Evolutionary conservation across 495 filamentous ascomycete species (phyloP), one percentile per base, ranked within the genome.

Genomic region (Neurospora sublineolata): DNA sequence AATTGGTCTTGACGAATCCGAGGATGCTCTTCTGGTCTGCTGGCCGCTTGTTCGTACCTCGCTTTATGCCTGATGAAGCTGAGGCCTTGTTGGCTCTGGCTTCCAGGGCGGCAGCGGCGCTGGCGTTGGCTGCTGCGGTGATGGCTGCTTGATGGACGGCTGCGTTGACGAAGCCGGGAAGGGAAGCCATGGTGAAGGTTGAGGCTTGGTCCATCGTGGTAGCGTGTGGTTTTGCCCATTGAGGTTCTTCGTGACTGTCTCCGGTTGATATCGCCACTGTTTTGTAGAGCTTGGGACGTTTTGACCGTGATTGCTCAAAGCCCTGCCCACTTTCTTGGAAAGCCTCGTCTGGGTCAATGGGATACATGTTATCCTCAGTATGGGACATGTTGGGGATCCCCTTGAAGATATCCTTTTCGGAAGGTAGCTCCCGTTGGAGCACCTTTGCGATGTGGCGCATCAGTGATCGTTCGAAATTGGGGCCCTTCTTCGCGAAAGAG

Each of bases 181-280:
- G 76, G 3, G 77, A 42, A 5, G 83, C 78, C 16, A 82, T 76
- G 8, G 83, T 84, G 70, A 84, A 86, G 16, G 69, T 76, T 14
- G 78, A 72, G 1, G 80, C 78, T 37, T 79, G 77, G 30, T 86
- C 82, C 83, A 86, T 84, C 4, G 84, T 85, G 7, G 84, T 86
- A 8, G 75, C 71, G 67, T 83, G 82, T 10, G 73, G 75, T 20
- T 71, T 79, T 16, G 69, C 52, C 77, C 79, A 80, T 1, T 70
- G 58, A 0, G 72, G 77, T 12, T 83, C 79, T 46, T 80, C 77
- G 69, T 76, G 79, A 9, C 68, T 74, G 16, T 80, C 76, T 20
- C 72, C 76, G 0, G 52, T 60, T 16, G 52, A 18, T 60, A 60
- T 60, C 11, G 74, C 73, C 12, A 72, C 72, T 8, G 75, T 75